These are phyloP conservation scores for Pelargonium cotyledonis DNA, from an alignment of 441 rosid species.

Conservation along the genomic window DNA sequence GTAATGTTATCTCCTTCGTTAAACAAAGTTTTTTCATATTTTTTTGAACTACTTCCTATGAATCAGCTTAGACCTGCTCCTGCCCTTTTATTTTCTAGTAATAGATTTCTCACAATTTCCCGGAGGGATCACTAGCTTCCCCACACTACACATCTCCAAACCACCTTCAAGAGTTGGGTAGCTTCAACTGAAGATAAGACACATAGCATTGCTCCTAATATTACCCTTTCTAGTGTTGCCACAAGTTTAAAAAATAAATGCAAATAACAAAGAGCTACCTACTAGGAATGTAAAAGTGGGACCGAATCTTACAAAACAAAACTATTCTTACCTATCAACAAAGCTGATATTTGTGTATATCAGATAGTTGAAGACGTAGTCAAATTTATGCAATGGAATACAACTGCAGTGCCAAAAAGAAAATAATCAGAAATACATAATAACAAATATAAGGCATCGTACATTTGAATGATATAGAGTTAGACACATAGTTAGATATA, in stretches of 20 bases:
- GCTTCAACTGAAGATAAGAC: too few relatives aligned
- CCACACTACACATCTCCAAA: too few relatives aligned
- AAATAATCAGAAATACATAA: slow-evolving; percentile 18
- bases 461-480: not conserved
- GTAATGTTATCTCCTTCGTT: too few relatives aligned
- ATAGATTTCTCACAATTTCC: too few relatives aligned
- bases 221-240: too few relatives aligned
- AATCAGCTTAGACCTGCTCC: too few relatives aligned
- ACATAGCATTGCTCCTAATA: too few relatives aligned
- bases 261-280: not conserved
- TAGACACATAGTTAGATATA: not conserved
- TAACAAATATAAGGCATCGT: not conserved
- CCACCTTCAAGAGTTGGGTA: too few relatives aligned
- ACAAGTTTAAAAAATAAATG: not conserved
- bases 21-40: too few relatives aligned
- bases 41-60: too few relatives aligned
- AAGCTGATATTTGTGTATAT: slow-evolving; percentile 74
- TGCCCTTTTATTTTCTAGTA: too few relatives aligned
- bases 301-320: not conserved
- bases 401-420: slow-evolving; percentile 51
- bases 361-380: slow-evolving; percentile 75
- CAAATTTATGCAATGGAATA: slow-evolving; percentile 77
- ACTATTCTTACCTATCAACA: slow-evolving; percentile 63
- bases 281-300: not conserved
- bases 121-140: too few relatives aligned